A percentile compares a stretch with the other conserved stretches of the same genome.
These are phyloP conservation scores for Hemileccinum rubropunctum DNA, from an alignment of 768 basidiomycete genomes.

Conservation along the genomic window DNA sequence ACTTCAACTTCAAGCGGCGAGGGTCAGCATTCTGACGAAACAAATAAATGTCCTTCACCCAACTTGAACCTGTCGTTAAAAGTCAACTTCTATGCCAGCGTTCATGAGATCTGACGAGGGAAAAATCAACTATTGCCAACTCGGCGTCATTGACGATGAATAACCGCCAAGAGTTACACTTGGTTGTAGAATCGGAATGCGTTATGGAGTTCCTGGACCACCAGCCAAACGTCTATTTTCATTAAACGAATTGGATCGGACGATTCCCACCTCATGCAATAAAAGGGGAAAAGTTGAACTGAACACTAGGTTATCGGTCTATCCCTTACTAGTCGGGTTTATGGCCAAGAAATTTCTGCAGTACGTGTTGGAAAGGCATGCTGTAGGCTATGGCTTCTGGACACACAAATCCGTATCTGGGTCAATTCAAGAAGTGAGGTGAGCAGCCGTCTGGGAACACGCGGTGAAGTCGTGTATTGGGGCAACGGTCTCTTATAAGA, in stretches of 20 bases:
- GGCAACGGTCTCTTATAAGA: constrained; percentile 32
- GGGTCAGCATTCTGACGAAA: too few species aligned
- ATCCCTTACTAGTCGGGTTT: background rate
- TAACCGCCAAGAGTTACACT: background rate
- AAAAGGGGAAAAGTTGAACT: background rate
- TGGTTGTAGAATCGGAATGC: background rate
- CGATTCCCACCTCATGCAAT: constrained; percentile 21
- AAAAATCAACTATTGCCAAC: background rate
- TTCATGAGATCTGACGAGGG: too few species aligned
- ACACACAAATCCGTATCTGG: constrained; percentile 23
- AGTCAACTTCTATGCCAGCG: too few species aligned
- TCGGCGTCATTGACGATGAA: background rate
- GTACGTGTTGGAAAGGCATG: constrained; percentile 27
- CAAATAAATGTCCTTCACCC: too few species aligned
- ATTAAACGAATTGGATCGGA: constrained; percentile 13
- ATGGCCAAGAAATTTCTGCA: constrained; percentile 9
- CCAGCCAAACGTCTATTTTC: constrained; percentile 11
- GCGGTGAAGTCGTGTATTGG: constrained; percentile 32
- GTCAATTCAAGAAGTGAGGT: constrained; percentile 23
- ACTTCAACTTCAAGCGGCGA: too few species aligned
- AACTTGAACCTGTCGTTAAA: too few species aligned
- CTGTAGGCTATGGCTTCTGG: constrained; percentile 19
- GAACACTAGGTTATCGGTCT: constrained; percentile 1
- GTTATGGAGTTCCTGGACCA: background rate
- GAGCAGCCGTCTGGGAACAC: constrained; percentile 27